Evolutionary conservation across 352 stramenopile genomes (phyloP).

Genomic region (Phytophthora aleatoria): DNA sequence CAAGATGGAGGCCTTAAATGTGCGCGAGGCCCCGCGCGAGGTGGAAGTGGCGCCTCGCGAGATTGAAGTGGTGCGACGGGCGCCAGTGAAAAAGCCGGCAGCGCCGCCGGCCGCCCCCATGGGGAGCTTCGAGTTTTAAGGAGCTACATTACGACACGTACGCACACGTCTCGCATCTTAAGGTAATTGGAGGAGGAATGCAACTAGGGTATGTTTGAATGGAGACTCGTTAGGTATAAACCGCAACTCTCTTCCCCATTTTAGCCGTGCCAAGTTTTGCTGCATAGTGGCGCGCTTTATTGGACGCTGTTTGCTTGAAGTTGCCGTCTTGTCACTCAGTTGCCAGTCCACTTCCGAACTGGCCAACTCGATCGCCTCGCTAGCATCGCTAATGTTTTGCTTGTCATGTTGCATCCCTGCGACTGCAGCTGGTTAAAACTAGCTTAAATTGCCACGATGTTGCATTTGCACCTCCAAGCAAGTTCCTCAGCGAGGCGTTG

Average conservation of each 20-base stretch:
- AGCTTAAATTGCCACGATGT: neutral
- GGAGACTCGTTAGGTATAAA: conserved; percentile 31
- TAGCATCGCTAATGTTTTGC: too few species aligned
- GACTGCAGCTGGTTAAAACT: neutral
- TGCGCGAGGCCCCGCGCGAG: conserved; percentile 28
- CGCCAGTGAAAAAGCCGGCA: conserved; percentile 35
- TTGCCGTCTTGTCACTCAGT: too few species aligned
- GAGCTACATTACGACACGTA: conserved; percentile 22
- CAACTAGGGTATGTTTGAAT: conserved; percentile 35
- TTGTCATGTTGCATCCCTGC: too few species aligned
- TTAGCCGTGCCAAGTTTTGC: neutral
- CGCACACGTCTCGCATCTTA: conserved; percentile 22
- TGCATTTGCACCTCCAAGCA: neutral
- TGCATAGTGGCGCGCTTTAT: conserved; percentile 6
- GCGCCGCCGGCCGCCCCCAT: conserved; percentile 26
- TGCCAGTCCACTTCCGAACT: too few species aligned
- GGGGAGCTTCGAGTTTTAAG: conserved; percentile 51
- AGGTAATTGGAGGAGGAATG: conserved; percentile 23
- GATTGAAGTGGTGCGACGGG: conserved; percentile 51
- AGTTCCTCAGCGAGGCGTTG: neutral
- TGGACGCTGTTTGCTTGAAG: too few species aligned
- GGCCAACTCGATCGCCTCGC: too few species aligned
- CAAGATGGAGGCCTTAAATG: conserved; percentile 26
- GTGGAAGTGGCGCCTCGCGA: conserved; percentile 44
- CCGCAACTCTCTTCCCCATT: conserved; percentile 2